Conservation (phyloP, 202 grass and related monocot species). For the Schoenoplectus tabernaemontani region DNA sequence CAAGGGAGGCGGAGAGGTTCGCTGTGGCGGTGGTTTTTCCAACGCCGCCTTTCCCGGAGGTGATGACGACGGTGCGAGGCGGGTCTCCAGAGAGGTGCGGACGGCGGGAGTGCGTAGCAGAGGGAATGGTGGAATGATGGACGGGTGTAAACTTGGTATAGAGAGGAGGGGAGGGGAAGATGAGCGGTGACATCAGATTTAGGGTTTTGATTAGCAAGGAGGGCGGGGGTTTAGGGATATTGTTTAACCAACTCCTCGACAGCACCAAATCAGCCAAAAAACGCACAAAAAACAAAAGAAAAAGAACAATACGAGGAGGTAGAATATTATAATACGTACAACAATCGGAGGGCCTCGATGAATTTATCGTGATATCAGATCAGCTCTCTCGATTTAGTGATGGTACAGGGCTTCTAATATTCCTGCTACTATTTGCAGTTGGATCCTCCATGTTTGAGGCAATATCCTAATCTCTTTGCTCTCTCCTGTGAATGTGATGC, state of each 20-base stretch:
- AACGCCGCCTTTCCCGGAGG: conserved; percentile 91
- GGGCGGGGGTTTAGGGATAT: too few relatives aligned
- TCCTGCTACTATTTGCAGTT: conserved; percentile 8
- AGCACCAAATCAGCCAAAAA: neutral
- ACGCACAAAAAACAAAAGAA: neutral
- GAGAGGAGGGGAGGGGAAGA: too few relatives aligned
- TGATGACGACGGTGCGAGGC: conserved; percentile 79
- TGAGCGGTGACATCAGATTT: too few relatives aligned
- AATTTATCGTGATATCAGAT: conserved; percentile 88
- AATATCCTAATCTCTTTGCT: conserved; percentile 8
- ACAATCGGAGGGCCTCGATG: conserved; percentile 81
- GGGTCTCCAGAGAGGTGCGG: too few relatives aligned
- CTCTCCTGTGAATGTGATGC: conserved; percentile 5
- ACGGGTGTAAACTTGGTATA: too few relatives aligned
- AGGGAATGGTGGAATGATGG: too few relatives aligned
- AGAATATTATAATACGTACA: neutral
- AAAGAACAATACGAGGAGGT: neutral
- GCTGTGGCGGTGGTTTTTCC: conserved; percentile 92
- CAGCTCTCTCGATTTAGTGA: conserved; percentile 79
- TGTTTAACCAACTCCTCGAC: neutral
- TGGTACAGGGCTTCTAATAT: conserved; percentile 73
- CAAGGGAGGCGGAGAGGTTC: conserved; percentile 75
- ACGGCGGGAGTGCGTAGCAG: too few relatives aligned
- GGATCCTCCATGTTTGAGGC: conserved; percentile 10
- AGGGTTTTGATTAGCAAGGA: too few relatives aligned